Percentiles rank a stretch among this genome's conserved stretches.
phyloP scores from a whole-genome alignment of 2,329 filamentous ascomycete genomes.

The Fusarium lateritium region DNA sequence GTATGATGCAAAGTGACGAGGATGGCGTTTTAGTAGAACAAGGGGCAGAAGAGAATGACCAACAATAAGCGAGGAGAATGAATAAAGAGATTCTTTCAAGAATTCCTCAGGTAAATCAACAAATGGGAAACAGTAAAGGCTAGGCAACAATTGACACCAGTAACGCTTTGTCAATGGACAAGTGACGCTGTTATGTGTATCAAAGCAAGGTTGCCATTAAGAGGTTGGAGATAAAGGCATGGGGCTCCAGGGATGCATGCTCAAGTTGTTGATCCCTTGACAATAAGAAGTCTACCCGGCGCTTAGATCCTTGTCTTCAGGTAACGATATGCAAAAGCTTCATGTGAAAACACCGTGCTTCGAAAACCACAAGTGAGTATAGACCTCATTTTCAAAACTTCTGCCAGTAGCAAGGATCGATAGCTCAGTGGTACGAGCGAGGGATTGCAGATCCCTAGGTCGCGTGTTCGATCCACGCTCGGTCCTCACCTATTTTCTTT shows the following conservation, averaged over 20 bases:
- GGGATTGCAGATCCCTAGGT: conserved; percentile 48
- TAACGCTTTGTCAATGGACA: not conserved
- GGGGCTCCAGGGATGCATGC: conserved; percentile 1
- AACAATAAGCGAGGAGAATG: not conserved
- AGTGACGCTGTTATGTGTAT: not conserved
- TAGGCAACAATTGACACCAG: not conserved
- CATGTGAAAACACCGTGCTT: not conserved
- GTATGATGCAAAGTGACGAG: conserved; percentile 2
- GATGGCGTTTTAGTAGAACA: conserved; percentile 2
- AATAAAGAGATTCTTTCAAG: not conserved
- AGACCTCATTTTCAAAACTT: accelerated
- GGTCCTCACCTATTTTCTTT: conserved; percentile 30
- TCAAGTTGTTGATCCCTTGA: conserved; percentile 5
- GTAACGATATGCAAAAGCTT: not conserved
- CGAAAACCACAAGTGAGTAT: not conserved
- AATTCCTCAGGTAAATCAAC: not conserved
- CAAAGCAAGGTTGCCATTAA: conserved; percentile 10
- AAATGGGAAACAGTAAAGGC: not conserved
- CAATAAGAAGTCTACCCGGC: not conserved
- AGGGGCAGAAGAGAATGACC: not conserved
- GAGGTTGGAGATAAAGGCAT: conserved; percentile 29
- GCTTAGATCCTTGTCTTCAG: conserved; percentile 8
- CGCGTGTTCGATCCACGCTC: conserved; percentile 47
- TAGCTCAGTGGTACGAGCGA: conserved; percentile 47
- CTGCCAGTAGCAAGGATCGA: conserved; percentile 33